Evolutionary conservation across 371 early-diverging fungal species (phyloP).

Genomic region (Quaeritorhiza haematococci): DNA sequence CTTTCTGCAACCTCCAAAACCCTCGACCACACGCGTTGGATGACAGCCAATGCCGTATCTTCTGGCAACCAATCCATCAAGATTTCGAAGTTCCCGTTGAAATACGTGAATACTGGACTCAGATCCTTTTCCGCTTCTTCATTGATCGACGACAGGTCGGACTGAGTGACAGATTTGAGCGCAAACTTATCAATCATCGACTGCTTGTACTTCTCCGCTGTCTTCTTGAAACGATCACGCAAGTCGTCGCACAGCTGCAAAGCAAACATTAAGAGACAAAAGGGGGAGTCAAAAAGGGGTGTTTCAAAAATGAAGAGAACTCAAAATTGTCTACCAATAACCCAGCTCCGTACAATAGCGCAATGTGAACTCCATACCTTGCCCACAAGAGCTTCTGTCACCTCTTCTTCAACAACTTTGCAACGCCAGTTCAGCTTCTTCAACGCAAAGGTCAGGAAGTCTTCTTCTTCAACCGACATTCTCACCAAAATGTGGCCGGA

Average conservation of each 20-base stretch:
- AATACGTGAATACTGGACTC: slow-evolving; percentile 22
- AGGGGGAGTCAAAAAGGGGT: too few relatives aligned
- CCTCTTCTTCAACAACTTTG: too few relatives aligned
- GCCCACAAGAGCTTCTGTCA: too few relatives aligned
- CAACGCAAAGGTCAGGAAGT: too few relatives aligned
- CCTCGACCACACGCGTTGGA: slow-evolving; percentile 28
- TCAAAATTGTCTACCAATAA: too few relatives aligned
- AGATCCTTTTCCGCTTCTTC: slow-evolving; percentile 20
- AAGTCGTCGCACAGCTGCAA: slow-evolving; percentile 32
- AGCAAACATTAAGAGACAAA: too few relatives aligned
- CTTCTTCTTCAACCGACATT: too few relatives aligned
- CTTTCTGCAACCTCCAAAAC: slow-evolving; percentile 22
- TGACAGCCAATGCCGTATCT: slow-evolving; percentile 19
- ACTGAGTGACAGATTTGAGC: slow-evolving; percentile 4
- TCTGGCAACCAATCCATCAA: slow-evolving; percentile 23
- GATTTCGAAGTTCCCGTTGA: slow-evolving; percentile 36
- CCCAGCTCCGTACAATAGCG: too few relatives aligned
- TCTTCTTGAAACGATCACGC: slow-evolving; percentile 24
- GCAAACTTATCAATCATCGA: slow-evolving; percentile 1
- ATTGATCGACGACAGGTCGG: slow-evolving; percentile 7
- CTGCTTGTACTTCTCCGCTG: slow-evolving; percentile 26
- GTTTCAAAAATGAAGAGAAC: too few relatives aligned
- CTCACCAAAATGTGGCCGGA: too few relatives aligned
- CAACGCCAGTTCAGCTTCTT: too few relatives aligned
- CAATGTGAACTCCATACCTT: too few relatives aligned